Evolutionary conservation across 805 yeast species (phyloP).

Genomic region (Candida silvicultrix): DNA sequence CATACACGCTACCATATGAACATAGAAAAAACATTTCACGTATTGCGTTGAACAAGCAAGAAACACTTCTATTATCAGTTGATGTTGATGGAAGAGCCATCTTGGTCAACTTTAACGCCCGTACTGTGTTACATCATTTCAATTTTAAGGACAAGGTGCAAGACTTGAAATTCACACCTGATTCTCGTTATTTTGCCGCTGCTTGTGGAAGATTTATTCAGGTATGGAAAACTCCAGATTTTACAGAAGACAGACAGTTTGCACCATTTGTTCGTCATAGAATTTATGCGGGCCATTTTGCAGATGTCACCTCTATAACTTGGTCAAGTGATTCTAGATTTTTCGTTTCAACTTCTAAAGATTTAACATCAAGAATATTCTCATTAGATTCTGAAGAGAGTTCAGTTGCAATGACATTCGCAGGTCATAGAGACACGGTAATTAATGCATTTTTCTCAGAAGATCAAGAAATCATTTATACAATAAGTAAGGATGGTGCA

Average conservation of each 20-base stretch:
- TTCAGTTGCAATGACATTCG: conserved; percentile 75
- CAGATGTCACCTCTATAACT: conserved; percentile 66
- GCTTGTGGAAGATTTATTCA: conserved; percentile 80
- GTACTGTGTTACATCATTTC: conserved; percentile 88
- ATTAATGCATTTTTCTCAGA: conserved; percentile 79
- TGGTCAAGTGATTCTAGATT: conserved; percentile 94
- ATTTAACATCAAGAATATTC: conserved; percentile 81
- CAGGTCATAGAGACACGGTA: conserved; percentile 91
- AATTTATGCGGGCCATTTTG: conserved; percentile 88
- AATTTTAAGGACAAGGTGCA: conserved; percentile 78
- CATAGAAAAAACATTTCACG: conserved; percentile 80
- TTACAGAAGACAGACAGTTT: conserved; percentile 81
- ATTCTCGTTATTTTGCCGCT: conserved; percentile 81
- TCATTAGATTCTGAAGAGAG: conserved; percentile 67
- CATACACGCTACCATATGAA: conserved; percentile 87
- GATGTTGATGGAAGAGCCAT: conserved; percentile 94
- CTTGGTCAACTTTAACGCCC: conserved; percentile 73
- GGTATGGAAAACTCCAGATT: conserved; percentile 88
- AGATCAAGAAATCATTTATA: conserved; percentile 86
- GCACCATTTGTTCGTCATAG: conserved; percentile 93
- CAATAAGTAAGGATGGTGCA: conserved; percentile 93
- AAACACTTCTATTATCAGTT: conserved; percentile 71
- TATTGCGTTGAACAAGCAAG: conserved; percentile 79
- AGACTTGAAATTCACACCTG: conserved; percentile 80
- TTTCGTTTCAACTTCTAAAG: conserved; percentile 80